Conservation (phyloP, 2,329 filamentous ascomycete genomes). For the Colletotrichum salicis region DNA sequence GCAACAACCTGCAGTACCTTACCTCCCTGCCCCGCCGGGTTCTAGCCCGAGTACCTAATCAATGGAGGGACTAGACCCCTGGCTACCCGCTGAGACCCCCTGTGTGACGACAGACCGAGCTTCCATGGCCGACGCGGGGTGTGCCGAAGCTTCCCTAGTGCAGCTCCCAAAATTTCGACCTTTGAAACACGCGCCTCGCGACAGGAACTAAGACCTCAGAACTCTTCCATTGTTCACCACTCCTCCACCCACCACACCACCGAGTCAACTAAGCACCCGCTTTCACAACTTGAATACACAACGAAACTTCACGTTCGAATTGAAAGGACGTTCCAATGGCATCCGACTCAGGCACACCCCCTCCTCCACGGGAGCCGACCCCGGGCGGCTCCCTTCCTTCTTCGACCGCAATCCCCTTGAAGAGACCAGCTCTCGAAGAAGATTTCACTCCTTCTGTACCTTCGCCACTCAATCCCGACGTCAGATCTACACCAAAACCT, state of each 20-base stretch:
- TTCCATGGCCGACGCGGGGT: conserved; percentile 20
- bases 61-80: conserved; percentile 13
- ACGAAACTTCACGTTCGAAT: background rate
- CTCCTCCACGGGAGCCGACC: conserved; percentile 55
- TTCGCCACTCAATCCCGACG: conserved; percentile 79
- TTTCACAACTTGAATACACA: conserved; percentile 19
- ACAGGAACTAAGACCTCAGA: background rate
- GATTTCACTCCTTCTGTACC: conserved; percentile 76
- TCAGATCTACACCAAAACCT: conserved; percentile 51
- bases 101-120: conserved; percentile 17
- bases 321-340: conserved; percentile 41
- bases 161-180: conserved; percentile 27
- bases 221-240: background rate
- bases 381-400: conserved; percentile 47
- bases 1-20: background rate
- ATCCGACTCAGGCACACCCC: conserved; percentile 50
- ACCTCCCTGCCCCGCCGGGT: conserved; percentile 7
- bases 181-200: conserved; percentile 13
- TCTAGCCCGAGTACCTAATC: background rate
- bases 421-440: conserved; percentile 71
- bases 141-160: conserved; percentile 10
- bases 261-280: background rate
- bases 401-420: conserved; percentile 68
- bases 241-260: background rate
- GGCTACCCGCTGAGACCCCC: conserved; percentile 9